phyloP scores from a whole-genome alignment of 2,329 filamentous ascomycete species.

The Fusarium vanettenii region DNA sequence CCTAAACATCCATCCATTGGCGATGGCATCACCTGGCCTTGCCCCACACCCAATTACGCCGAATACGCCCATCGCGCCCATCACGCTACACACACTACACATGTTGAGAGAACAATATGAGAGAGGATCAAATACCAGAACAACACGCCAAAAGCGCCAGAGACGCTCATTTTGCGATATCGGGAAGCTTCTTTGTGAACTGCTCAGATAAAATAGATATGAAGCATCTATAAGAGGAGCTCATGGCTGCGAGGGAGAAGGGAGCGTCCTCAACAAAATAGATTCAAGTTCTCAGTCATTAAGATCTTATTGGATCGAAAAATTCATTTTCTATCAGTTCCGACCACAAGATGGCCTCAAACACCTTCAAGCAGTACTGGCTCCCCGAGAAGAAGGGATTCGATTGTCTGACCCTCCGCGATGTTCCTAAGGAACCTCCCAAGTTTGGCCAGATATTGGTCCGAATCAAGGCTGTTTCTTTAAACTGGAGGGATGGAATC shows the following conservation, averaged over 20 bases:
- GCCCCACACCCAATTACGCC: not conserved
- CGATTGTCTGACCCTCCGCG: slow-evolving; percentile 2
- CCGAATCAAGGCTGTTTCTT: slow-evolving; percentile 11
- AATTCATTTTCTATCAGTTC: not conserved
- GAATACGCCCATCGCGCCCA: not conserved
- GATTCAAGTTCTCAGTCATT: not conserved
- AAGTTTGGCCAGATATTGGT: slow-evolving; percentile 21
- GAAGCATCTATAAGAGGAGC: not conserved
- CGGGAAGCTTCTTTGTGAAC: no score
- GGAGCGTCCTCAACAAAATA: not conserved
- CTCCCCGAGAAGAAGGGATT: slow-evolving; percentile 18
- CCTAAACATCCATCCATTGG: not conserved
- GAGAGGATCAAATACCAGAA: not conserved
- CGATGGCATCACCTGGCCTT: not conserved
- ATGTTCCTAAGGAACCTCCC: slow-evolving; percentile 8
- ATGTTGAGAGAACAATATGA: not conserved
- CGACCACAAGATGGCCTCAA: not conserved
- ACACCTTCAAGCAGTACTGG: not conserved
- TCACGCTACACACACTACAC: not conserved
- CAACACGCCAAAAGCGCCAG: not conserved
- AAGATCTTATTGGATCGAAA: not conserved
- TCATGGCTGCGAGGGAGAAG: not conserved
- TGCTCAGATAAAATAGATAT: not conserved
- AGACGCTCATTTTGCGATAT: not conserved
- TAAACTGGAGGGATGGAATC: slow-evolving; percentile 21